Percentiles rank a stretch among this genome's conserved stretches.
These are phyloP conservation scores for Hyaloperonospora arabidopsidis DNA, from an alignment of 352 stramenopile species.

Conservation along the genomic window DNA sequence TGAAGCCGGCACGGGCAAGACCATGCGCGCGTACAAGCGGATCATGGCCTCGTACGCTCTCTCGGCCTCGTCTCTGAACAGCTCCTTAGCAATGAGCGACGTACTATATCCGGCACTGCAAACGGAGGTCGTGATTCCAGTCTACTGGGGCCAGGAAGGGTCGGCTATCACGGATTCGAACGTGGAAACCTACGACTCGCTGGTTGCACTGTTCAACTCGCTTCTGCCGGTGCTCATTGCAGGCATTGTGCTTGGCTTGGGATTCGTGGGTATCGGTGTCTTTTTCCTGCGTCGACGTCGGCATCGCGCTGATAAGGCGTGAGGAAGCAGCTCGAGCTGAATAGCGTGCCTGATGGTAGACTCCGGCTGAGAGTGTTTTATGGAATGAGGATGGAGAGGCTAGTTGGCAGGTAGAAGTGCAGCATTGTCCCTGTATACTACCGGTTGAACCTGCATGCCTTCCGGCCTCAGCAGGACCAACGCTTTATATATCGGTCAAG, in stretches of 20 bases:
- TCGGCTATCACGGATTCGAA: constrained; percentile 29
- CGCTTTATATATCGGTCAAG: too few relatives aligned
- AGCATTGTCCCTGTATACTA: too few relatives aligned
- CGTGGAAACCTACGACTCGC: constrained; percentile 38
- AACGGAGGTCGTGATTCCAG: constrained; percentile 44
- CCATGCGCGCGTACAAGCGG: constrained; percentile 61
- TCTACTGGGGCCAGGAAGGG: constrained; percentile 50
- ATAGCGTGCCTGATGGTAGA: neutral
- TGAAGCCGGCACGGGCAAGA: constrained; percentile 60
- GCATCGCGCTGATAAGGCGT: constrained; percentile 21
- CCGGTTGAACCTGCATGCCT: too few relatives aligned
- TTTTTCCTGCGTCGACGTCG: constrained; percentile 35
- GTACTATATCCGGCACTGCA: constrained; percentile 44
- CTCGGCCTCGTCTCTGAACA: constrained; percentile 24
- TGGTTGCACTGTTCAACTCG: constrained; percentile 34
- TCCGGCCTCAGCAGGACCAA: too few relatives aligned
- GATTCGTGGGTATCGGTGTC: constrained; percentile 24
- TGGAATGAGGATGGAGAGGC: too few relatives aligned
- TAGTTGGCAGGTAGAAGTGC: too few relatives aligned
- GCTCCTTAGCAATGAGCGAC: constrained; percentile 46
- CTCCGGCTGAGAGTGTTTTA: neutral
- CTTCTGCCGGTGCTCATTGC: constrained; percentile 55
- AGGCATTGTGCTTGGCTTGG: constrained; percentile 35
- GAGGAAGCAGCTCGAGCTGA: constrained; percentile 5
- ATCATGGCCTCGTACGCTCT: constrained; percentile 58